Evolutionary conservation across 441 rosid species (phyloP).

Genomic region (Euphorbia celastroides): DNA sequence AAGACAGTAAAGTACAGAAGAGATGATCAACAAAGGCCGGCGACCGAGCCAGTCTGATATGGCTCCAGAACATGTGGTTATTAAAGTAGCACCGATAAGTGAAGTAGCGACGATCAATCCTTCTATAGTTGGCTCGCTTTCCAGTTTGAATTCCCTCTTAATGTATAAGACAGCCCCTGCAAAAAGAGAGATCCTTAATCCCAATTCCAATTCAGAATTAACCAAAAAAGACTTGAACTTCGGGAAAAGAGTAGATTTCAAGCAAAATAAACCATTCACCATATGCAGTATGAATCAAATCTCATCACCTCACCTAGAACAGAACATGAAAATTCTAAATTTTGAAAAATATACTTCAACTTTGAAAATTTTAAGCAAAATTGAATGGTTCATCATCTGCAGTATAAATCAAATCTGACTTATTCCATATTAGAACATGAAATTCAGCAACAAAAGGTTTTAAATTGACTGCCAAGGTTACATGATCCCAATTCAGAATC

Average conservation of each 20-base stretch:
- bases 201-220: neutral
- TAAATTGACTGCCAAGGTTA: constrained; percentile 69
- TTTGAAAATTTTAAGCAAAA: too few species aligned
- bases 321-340: too few species aligned
- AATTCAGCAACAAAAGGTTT: neutral
- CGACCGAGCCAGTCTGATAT: neutral
- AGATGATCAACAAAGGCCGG: neutral
- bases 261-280: too few species aligned
- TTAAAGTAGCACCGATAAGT: neutral
- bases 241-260: too few species aligned
- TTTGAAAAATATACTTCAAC: too few species aligned
- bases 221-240: neutral
- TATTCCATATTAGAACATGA: neutral
- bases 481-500: constrained; percentile 62
- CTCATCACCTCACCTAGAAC: too few species aligned
- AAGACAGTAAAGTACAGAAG: neutral
- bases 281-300: too few species aligned
- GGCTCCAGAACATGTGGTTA: neutral
- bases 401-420: constrained; percentile 8
- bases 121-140: constrained; percentile 55
- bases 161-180: constrained; percentile 59
- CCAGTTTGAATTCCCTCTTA: constrained; percentile 59
- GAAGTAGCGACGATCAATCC: constrained; percentile 88
- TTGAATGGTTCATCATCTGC: constrained; percentile 1
- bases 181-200: constrained; percentile 21